Conservation (phyloP, 768 basidiomycete species). For the Leucocoprinus birnbaumii region DNA sequence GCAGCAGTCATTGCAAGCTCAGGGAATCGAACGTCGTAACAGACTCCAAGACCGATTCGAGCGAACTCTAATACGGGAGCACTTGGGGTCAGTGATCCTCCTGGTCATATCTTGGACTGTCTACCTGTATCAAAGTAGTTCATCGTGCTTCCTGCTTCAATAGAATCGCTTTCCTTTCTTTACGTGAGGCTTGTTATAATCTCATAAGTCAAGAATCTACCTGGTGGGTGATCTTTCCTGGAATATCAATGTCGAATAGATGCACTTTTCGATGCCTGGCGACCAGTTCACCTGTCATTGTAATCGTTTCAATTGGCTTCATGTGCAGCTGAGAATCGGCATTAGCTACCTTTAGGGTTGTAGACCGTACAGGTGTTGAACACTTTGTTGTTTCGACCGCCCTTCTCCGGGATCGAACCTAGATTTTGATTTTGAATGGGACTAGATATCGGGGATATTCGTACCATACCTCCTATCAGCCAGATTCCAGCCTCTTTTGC, state of each 20-base stretch:
- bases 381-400: constrained; percentile 55
- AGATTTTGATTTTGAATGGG: not conserved
- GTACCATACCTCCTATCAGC: constrained; percentile 82
- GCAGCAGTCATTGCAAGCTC: constrained; percentile 92
- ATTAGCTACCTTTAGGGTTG: constrained; percentile 68
- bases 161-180: constrained; percentile 78
- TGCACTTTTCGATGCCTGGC: constrained; percentile 93
- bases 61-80: constrained; percentile 69
- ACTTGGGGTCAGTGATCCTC: no score
- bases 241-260: constrained; percentile 96
- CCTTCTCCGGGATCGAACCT: constrained; percentile 94
- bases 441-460: not conserved
- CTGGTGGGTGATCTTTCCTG: constrained; percentile 88
- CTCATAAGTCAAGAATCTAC: constrained; percentile 26
- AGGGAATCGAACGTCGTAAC: constrained; percentile 94
- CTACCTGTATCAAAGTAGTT: constrained; percentile 89
- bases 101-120: not conserved
- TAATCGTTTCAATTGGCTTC: no score
- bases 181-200: no score
- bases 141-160: constrained; percentile 70
- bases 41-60: constrained; percentile 94
- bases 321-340: no score
- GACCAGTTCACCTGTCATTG: constrained; percentile 68
- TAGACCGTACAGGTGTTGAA: constrained; percentile 96
- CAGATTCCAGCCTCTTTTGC: constrained; percentile 80